Conservation (phyloP, 345 rosid genomes). For the Punica granatum region DNA sequence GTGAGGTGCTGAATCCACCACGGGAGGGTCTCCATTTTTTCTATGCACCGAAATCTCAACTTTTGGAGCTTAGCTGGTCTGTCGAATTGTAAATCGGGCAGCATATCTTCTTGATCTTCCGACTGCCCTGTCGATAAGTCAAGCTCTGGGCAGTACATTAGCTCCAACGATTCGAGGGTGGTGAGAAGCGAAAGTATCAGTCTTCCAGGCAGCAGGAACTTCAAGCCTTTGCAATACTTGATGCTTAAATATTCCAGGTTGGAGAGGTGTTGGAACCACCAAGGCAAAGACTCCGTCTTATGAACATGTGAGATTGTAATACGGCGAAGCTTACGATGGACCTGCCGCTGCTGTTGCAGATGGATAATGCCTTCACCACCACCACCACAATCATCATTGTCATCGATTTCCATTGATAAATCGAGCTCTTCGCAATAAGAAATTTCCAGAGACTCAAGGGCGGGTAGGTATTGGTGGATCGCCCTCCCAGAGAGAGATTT, state of each 20-base stretch:
- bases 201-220: not conserved
- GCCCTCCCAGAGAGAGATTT: conserved; percentile 5
- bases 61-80: not conserved
- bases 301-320: not conserved
- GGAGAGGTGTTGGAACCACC: not conserved
- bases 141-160: no score
- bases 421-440: conserved; percentile 2
- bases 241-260: not conserved
- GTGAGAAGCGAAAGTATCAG: not conserved
- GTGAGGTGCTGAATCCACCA: not conserved
- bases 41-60: not conserved
- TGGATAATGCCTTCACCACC: not conserved
- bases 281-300: not conserved
- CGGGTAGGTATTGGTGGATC: not conserved
- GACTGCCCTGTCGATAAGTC: not conserved
- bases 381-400: not conserved
- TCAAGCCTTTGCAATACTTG: not conserved
- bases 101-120: not conserved
- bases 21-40: not conserved
- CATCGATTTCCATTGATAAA: not conserved
- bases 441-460: conserved; percentile 2
- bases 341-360: not conserved
- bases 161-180: not conserved
- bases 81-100: not conserved
- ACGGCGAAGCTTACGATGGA: not conserved